Evolutionary conservation across 73 alveolate species (phyloP).

Genomic region (Paramecium pentaurelia): DNA sequence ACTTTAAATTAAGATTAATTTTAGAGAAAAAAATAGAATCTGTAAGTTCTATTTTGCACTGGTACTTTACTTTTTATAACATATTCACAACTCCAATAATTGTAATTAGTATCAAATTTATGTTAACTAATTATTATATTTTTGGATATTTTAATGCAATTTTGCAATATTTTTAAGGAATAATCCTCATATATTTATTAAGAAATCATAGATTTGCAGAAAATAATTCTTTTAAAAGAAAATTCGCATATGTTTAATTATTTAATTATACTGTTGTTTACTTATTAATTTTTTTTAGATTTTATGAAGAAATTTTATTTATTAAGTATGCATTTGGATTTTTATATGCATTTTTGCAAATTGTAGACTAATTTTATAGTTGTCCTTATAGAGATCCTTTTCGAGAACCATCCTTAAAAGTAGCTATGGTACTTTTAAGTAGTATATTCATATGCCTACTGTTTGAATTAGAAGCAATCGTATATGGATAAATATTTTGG

Average conservation of each 20-base stretch:
- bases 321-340: not conserved
- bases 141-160: not conserved
- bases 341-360: not conserved
- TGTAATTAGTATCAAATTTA: not conserved
- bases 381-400: constrained; percentile 32
- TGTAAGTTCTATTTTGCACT: not conserved
- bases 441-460: not conserved
- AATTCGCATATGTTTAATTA: not conserved
- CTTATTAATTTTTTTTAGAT: not conserved
- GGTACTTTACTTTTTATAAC: constrained; percentile 27
- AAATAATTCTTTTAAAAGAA: constrained; percentile 25
- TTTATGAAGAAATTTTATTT: not conserved
- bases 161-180: not conserved
- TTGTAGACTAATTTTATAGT: not conserved
- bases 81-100: not conserved
- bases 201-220: constrained; percentile 35
- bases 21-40: not conserved
- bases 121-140: not conserved
- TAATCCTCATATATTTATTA: not conserved
- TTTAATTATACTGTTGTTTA: not conserved
- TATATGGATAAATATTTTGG: not conserved
- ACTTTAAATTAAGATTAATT: not conserved
- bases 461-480: not conserved
- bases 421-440: not conserved
- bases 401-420: constrained; percentile 13